A percentile compares a stretch with the other conserved stretches of the same genome.
These are phyloP conservation scores for Aspergillus carlsbadensis DNA, from an alignment of 495 filamentous ascomycete genomes.

Conservation along the genomic window DNA sequence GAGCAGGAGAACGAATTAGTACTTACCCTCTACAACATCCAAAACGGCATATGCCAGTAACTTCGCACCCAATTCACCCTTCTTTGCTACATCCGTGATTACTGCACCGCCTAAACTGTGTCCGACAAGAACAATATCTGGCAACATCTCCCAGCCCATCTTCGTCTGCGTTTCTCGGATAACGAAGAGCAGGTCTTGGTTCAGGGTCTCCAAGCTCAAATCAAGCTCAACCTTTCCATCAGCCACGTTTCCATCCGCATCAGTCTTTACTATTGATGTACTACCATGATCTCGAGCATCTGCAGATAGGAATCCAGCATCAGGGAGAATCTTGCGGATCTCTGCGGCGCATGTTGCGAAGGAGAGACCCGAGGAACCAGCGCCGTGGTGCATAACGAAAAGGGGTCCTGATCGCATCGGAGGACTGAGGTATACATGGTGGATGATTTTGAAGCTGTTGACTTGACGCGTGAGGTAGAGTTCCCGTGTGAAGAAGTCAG, in stretches of 20 bases:
- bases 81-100: constrained; percentile 76
- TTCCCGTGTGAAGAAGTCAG: constrained; percentile 83
- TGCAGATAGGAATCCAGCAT: constrained; percentile 77
- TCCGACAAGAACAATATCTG: constrained; percentile 81
- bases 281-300: constrained; percentile 88
- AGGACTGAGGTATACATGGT: constrained; percentile 82
- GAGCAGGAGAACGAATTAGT: background rate
- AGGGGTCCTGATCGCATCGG: constrained; percentile 61
- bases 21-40: constrained; percentile 87
- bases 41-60: constrained; percentile 87
- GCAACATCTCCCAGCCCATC: constrained; percentile 71
- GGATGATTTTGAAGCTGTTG: constrained; percentile 50
- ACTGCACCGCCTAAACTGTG: constrained; percentile 96
- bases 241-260: background rate
- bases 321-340: constrained; percentile 73
- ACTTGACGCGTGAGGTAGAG: constrained; percentile 60
- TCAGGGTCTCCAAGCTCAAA: constrained; percentile 67
- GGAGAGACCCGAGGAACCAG: constrained; percentile 83
- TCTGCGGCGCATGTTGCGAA: constrained; percentile 79
- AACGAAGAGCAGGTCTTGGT: constrained; percentile 68
- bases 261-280: constrained; percentile 45
- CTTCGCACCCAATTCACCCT: constrained; percentile 59
- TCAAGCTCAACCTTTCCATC: constrained; percentile 47
- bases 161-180: constrained; percentile 59
- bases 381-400: constrained; percentile 88